Evolutionary conservation across 176 grass and related monocot genomes (phyloP), one percentile per base, ranked within the genome.

Genomic region (Calamus simplicifolius): DNA sequence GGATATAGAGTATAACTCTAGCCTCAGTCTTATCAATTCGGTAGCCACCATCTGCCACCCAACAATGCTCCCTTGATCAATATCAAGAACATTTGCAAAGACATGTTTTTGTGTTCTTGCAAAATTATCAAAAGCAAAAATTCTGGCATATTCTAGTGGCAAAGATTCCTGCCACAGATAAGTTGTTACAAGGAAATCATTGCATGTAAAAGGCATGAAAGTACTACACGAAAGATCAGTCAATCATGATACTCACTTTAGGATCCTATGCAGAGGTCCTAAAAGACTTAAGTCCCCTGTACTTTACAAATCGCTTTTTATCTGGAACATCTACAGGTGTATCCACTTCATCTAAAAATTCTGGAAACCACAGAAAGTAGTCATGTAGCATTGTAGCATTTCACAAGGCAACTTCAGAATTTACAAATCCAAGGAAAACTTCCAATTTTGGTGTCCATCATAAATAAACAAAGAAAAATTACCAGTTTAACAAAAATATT

Each of bases 271-370:
- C 68, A 80, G 87, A 91, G 1, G 81, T 97, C 63, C 87, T 83
- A 71, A 97, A 97, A 63, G 93, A 97, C 52, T 97, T 97, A 17
- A 97, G 73, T n/a, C 87, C 87, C 74, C 87, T 84, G 71, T 80
- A 97, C 73, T 85, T 97, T 38, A 87, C 93, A 78, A 97, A 97
- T 55, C 93, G 73, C 49, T 72, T 97, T 73, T 82, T 97, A 61
- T 87, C 93, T 17, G 81, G 93, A 15, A 85, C 52, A 82, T 91
- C 84, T 52, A 97, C 66, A 61, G 93, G 93, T 29, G 93, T 97
- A 56, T 97, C 93, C 73, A 97, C 87, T 72, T 97, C 93, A 75
- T 97, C 93, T 16, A 87, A 87, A 80, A 88, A 97, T 70, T 97
- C 93, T 97, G 84, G 54, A 75, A 83, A 66, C 57, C 62, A 27